Conservation (phyloP, 805 yeast genomes). For the Hyphopichia homilentoma region DNA sequence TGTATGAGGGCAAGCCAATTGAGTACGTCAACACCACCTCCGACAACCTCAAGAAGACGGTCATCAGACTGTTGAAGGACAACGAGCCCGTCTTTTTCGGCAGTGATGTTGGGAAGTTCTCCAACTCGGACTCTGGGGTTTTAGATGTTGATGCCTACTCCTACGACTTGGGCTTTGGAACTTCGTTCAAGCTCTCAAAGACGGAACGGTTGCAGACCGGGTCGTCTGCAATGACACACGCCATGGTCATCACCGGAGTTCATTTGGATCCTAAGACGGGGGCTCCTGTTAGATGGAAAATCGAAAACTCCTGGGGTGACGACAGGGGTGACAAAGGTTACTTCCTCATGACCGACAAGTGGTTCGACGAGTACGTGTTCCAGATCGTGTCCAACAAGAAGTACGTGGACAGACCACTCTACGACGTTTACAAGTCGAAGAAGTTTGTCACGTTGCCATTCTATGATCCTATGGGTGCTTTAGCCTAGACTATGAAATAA, state of each 20-base stretch:
- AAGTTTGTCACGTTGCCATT: conserved; percentile 32
- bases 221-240: conserved; percentile 83
- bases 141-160: conserved; percentile 73
- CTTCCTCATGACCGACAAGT: conserved; percentile 40
- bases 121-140: conserved; percentile 59
- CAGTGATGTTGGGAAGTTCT: conserved; percentile 80
- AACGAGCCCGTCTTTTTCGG: conserved; percentile 87
- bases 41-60: conserved; percentile 53
- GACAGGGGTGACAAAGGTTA: conserved; percentile 39
- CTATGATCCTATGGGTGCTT: conserved; percentile 43
- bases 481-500: no score
- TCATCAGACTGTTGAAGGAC: conserved; percentile 63
- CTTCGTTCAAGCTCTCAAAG: conserved; percentile 50
- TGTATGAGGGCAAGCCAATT: conserved; percentile 66
- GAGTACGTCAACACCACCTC: conserved; percentile 67
- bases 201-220: conserved; percentile 67
- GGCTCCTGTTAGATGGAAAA: conserved; percentile 40
- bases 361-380: conserved; percentile 43
- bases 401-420: conserved; percentile 33
- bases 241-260: conserved; percentile 82
- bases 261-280: conserved; percentile 56
- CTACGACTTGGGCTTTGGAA: conserved; percentile 54
- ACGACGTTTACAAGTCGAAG: conserved; percentile 32
- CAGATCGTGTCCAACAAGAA: conserved; percentile 37
- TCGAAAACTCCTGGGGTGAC: conserved; percentile 44